Evolutionary conservation across 305 asterid genomes (phyloP), one percentile per base, ranked within the genome.

Genomic region (Fraxinus baroniana): DNA sequence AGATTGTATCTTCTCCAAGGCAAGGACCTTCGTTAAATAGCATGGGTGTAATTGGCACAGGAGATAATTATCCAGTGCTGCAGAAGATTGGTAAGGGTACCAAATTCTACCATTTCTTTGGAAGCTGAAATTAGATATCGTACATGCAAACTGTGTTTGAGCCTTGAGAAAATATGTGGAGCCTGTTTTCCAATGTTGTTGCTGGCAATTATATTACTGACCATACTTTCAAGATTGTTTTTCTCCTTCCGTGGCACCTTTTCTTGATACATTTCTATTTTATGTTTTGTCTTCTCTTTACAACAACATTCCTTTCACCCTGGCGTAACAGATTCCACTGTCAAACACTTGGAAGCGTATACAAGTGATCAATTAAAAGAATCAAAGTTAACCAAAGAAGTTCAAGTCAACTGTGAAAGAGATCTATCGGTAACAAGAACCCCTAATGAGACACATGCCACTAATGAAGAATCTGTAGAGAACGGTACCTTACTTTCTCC

Each of bases 381-480:
- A 72, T 80, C 89, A 74, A 86, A 86, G 22, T 24, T 80, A 76
- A 62, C 81, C 78, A 82, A 57, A 52, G 87, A 84, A 70, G 76
- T 84, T 79, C 83, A 62, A 32, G 79, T 70, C 73, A 62, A 60
- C 85, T 72, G 33, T 77, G 91, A 81, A 66, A 81, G 55, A 74
- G 52, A 84, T 80, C 79, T 73, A 28, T 71, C 81, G 30, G 80
- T 78, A 8, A 77, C 80, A 24, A 66, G 75, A 79, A 79, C 80
- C 82, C 80, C 83, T 37, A 79, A 82, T 60, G 72, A 17, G 68
- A 82, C 83, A 86, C 88, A 86, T 70, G 85, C 84, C 81, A 41
- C 80, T 70, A 79, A 79, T 35, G 93, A 78, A 36, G 89, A 81
- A 35, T 62, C 81, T 82, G 78, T 82, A 36, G 85, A 84, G 78